Conservation (phyloP, 176 grass and related monocot species). For the Bothriochloa decipiens region DNA sequence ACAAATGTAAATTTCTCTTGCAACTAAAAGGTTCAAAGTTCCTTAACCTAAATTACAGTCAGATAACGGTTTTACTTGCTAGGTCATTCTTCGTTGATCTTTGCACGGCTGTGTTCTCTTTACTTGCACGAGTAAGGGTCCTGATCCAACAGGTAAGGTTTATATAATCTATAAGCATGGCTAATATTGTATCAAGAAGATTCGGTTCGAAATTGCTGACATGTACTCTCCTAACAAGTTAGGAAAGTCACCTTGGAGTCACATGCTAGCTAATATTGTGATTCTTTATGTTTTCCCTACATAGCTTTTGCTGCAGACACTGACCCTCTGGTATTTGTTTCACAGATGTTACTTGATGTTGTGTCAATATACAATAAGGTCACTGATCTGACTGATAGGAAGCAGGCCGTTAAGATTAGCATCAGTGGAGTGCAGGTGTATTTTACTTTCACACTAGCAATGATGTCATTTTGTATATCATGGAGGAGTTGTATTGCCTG, state of each 20-base stretch:
- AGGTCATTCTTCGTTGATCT: constrained; percentile 87
- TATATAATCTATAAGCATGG: constrained; percentile 21
- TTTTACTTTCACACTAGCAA: constrained; percentile 39
- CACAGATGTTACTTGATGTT: constrained; percentile 80
- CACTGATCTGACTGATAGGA: constrained; percentile 68
- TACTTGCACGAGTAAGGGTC: constrained; percentile 76
- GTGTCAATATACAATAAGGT: constrained; percentile 80
- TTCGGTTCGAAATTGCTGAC: not conserved
- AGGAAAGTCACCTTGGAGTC: constrained; percentile 25
- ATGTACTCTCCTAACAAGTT: not conserved
- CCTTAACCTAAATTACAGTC: constrained; percentile 64
- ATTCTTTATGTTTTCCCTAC: constrained; percentile 28
- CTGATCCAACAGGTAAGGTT: constrained; percentile 82
- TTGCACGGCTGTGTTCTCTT: constrained; percentile 62
- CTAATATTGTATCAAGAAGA: constrained; percentile 23
- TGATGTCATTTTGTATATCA: constrained; percentile 5
- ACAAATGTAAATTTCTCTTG: not conserved
- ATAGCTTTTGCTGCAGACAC: constrained; percentile 21
- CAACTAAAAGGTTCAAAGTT: constrained; percentile 33
- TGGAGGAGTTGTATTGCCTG: not conserved
- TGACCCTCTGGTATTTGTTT: constrained; percentile 28
- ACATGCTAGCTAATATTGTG: constrained; percentile 22
- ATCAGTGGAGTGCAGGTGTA: constrained; percentile 67
- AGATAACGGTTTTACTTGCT: constrained; percentile 88
- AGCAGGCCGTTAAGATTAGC: constrained; percentile 79